Percentiles rank a stretch among this genome's conserved stretches.
phyloP scores from a whole-genome alignment of 108 stramenopile species.

The Nitzschia sp. region DNA sequence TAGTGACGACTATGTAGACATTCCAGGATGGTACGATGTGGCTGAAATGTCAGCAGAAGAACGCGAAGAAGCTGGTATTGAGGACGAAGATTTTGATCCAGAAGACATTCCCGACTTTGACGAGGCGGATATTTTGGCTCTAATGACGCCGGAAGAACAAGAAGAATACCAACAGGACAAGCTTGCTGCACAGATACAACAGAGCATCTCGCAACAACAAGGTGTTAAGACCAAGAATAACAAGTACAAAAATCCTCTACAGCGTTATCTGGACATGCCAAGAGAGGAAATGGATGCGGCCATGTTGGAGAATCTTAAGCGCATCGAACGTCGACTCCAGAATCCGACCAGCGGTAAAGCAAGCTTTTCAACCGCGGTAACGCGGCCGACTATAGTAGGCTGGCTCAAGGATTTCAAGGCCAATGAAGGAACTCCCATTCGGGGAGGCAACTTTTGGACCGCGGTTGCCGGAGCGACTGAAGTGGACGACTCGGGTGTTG shows the following conservation, averaged over 20 bases:
- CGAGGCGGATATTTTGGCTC: slow-evolving; percentile 65
- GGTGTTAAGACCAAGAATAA: neutral
- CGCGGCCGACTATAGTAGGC: slow-evolving; percentile 65
- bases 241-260: slow-evolving; percentile 3
- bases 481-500: slow-evolving; percentile 79
- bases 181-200: neutral
- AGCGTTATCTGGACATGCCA: slow-evolving; percentile 11
- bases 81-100: slow-evolving; percentile 70
- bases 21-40: slow-evolving; percentile 38
- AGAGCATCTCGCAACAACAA: neutral
- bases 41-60: slow-evolving; percentile 28
- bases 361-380: slow-evolving; percentile 18
- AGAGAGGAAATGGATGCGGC: slow-evolving; percentile 16
- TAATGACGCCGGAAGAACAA: slow-evolving; percentile 58
- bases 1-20: slow-evolving; percentile 2
- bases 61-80: slow-evolving; percentile 38
- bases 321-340: slow-evolving; percentile 25
- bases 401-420: slow-evolving; percentile 80
- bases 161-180: slow-evolving; percentile 33
- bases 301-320: slow-evolving; percentile 27
- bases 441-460: slow-evolving; percentile 83
- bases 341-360: slow-evolving; percentile 27
- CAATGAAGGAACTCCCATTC: slow-evolving; percentile 65
- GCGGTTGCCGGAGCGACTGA: slow-evolving; percentile 76
- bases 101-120: slow-evolving; percentile 66